Percentiles rank a stretch among this genome's conserved stretches.
These are phyloP conservation scores for Saccharomycopsis oosterbeekiorum DNA, from an alignment of 805 yeast genomes.

Conservation along the genomic window DNA sequence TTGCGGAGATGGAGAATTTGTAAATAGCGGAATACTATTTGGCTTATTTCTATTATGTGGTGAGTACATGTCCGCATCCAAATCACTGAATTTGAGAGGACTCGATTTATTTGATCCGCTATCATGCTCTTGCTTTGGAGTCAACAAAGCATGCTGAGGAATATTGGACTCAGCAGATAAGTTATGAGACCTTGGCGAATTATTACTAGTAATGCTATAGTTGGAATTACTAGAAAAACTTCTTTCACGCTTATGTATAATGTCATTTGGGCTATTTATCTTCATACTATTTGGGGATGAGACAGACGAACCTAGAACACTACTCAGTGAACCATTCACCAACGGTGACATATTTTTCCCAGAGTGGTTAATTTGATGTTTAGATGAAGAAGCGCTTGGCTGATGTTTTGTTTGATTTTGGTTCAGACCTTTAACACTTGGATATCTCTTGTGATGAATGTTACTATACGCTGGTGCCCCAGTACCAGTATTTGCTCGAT, in stretches of 20 bases:
- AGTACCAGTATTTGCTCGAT: constrained; percentile 4
- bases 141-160: neutral
- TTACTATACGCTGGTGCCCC: constrained; percentile 9
- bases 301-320: neutral
- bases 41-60: neutral
- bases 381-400: neutral
- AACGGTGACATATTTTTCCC: neutral
- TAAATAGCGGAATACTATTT: neutral
- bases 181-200: neutral
- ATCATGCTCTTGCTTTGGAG: neutral
- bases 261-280: neutral
- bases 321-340: neutral
- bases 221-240: neutral
- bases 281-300: neutral
- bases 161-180: neutral
- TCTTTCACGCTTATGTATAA: neutral
- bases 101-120: neutral
- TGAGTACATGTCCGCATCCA: neutral
- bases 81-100: neutral
- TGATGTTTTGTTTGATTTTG: neutral
- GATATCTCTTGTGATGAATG: constrained; percentile 12
- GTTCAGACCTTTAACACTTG: constrained; percentile 1
- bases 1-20: neutral
- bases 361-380: neutral
- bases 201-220: neutral